Conservation (phyloP, 345 rosid genomes). For the Rhodomyrtus tomentosa region DNA sequence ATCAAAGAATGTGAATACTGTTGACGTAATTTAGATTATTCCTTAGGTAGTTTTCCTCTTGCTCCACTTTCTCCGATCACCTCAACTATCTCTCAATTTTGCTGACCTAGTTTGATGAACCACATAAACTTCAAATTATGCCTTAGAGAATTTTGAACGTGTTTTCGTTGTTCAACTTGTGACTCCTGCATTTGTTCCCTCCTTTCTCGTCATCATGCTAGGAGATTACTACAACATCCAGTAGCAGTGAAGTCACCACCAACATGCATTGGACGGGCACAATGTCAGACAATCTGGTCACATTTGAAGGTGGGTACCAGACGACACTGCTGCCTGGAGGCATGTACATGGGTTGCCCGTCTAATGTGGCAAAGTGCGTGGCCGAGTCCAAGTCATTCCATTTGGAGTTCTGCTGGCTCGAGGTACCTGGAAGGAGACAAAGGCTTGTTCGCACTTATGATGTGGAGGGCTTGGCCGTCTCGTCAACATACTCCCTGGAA, state of each 20-base stretch:
- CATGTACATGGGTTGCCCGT: conserved; percentile 83
- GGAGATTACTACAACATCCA: conserved; percentile 41
- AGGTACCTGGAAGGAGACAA: conserved; percentile 55
- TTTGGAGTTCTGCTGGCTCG: conserved; percentile 84
- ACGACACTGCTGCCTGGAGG: conserved; percentile 69
- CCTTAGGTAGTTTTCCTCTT: background rate
- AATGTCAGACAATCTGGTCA: conserved; percentile 38
- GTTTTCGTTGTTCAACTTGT: background rate
- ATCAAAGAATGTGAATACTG: background rate
- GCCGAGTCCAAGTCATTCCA: conserved; percentile 71
- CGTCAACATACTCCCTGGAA: conserved; percentile 72
- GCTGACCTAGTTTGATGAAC: background rate
- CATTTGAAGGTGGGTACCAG: conserved; percentile 67
- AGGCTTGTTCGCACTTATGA: conserved; percentile 75
- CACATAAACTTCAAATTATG: background rate
- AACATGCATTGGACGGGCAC: conserved; percentile 62
- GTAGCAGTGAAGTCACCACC: conserved; percentile 22
- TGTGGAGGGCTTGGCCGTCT: conserved; percentile 74
- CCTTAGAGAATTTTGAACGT: background rate
- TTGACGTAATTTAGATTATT: background rate
- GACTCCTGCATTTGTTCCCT: background rate
- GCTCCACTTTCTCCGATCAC: background rate
- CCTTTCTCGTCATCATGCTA: conserved; percentile 6
- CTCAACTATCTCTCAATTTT: background rate
- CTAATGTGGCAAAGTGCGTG: conserved; percentile 50